phyloP scores from a whole-genome alignment of 2,329 filamentous ascomycete species.

The Fusarium clavum region DNA sequence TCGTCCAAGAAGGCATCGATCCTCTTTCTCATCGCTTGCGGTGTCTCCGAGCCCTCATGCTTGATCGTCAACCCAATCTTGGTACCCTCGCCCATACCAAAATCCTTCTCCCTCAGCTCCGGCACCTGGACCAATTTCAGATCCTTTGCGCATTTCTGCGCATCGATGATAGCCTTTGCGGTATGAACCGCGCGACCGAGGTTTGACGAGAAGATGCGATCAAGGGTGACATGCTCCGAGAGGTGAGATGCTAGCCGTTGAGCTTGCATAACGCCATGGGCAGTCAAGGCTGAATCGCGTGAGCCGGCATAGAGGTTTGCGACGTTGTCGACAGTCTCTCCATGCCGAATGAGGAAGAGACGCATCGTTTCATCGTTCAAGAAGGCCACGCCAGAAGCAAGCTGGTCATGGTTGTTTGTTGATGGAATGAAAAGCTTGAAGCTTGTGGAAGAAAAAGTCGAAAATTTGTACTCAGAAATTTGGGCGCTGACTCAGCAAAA shows the following conservation, averaged over 20 bases:
- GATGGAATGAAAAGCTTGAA: background rate
- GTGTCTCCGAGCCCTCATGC: slow-evolving; percentile 72
- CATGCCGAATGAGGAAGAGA: slow-evolving; percentile 85
- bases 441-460: slow-evolving; percentile 26
- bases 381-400: slow-evolving; percentile 31
- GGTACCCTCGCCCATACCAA: slow-evolving; percentile 76
- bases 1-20: slow-evolving; percentile 74
- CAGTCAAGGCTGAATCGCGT: slow-evolving; percentile 83
- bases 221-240: slow-evolving; percentile 55
- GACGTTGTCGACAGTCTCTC: slow-evolving; percentile 91
- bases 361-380: slow-evolving; percentile 50
- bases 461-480: slow-evolving; percentile 32
- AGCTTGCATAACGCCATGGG: slow-evolving; percentile 85
- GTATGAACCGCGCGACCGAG: slow-evolving; percentile 79
- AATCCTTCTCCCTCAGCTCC: slow-evolving; percentile 78
- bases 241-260: slow-evolving; percentile 76
- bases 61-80: slow-evolving; percentile 57
- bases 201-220: slow-evolving; percentile 81
- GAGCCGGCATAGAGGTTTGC: slow-evolving; percentile 81
- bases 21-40: slow-evolving; percentile 72
- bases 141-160: slow-evolving; percentile 56
- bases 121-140: slow-evolving; percentile 41
- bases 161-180: slow-evolving; percentile 72
- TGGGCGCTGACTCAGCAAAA: slow-evolving; percentile 28
- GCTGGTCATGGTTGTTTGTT: slow-evolving; percentile 40